Conservation (phyloP, 2,329 filamentous ascomycete species). For the Diaporthe helianthi region DNA sequence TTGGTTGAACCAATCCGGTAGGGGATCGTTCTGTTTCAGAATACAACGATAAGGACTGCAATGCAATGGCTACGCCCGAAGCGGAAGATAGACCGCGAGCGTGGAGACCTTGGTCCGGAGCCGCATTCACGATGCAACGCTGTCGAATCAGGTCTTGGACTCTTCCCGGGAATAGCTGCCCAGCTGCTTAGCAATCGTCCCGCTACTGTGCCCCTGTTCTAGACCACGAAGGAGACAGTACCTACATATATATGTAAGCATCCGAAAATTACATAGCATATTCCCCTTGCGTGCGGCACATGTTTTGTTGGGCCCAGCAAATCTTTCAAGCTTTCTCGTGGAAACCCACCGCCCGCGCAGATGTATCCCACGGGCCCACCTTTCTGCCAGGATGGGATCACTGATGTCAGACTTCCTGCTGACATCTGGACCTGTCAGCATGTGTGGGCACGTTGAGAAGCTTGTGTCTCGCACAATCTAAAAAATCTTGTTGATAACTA, state of each 20-base stretch:
- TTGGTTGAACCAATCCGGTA: not conserved
- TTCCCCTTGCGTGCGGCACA: not conserved
- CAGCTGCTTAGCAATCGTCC: not conserved
- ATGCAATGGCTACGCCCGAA: not conserved
- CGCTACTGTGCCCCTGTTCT: not conserved
- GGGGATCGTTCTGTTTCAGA: not conserved
- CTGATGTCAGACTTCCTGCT: not conserved
- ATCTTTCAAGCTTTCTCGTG: not conserved
- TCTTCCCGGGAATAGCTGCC: not conserved
- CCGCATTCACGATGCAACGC: slow-evolving; percentile 21
- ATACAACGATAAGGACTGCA: not conserved
- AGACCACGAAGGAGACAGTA: not conserved
- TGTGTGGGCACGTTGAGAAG: too few species aligned
- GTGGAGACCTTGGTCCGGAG: not conserved
- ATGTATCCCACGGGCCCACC: not conserved
- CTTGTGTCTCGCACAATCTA: too few species aligned
- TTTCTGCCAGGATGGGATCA: too few species aligned
- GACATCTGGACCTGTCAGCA: too few species aligned
- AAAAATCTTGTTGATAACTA: too few species aligned
- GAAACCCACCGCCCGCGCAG: not conserved
- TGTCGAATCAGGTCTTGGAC: not conserved
- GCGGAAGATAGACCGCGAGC: slow-evolving; percentile 7
- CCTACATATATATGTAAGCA: too few species aligned
- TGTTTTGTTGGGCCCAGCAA: not conserved
- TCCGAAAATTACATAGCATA: too few species aligned